Conservation (phyloP, 2,329 filamentous ascomycete species). For the Scedosporium dehoogii region DNA sequence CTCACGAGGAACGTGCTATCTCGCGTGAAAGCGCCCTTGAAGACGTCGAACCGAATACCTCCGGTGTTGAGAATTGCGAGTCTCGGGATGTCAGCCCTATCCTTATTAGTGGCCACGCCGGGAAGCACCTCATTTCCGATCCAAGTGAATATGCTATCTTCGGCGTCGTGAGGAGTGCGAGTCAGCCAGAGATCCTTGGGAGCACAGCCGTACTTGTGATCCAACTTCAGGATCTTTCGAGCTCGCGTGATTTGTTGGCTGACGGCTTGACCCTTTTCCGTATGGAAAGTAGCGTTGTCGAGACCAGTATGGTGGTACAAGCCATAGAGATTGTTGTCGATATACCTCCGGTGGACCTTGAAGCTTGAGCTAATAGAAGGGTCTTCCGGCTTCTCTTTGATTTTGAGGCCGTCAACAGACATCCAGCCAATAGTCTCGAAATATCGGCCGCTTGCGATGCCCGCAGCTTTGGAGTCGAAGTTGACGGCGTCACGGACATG, state of each 20-base stretch:
- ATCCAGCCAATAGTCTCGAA: slow-evolving; percentile 94
- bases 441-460: slow-evolving; percentile 79
- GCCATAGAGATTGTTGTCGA: slow-evolving; percentile 87
- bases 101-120: slow-evolving; percentile 46
- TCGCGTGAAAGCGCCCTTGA: slow-evolving; percentile 80
- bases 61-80: slow-evolving; percentile 82
- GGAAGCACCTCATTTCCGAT: slow-evolving; percentile 69
- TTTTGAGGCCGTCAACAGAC: slow-evolving; percentile 61
- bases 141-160: slow-evolving; percentile 73
- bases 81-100: slow-evolving; percentile 50
- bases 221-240: slow-evolving; percentile 60
- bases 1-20: slow-evolving; percentile 81
- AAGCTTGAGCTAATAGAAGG: slow-evolving; percentile 26
- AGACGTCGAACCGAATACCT: slow-evolving; percentile 89
- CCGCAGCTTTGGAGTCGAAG: slow-evolving; percentile 70
- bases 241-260: slow-evolving; percentile 60
- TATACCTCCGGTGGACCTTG: slow-evolving; percentile 70
- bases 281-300: slow-evolving; percentile 64
- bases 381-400: slow-evolving; percentile 16
- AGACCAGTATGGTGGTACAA: slow-evolving; percentile 71
- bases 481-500: slow-evolving; percentile 78
- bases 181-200: slow-evolving; percentile 75
- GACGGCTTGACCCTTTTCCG: slow-evolving; percentile 62
- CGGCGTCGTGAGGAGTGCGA: slow-evolving; percentile 61
- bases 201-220: slow-evolving; percentile 71